A percentile compares a stretch with the other conserved stretches of the same genome.
phyloP scores from a whole-genome alignment of 1,139 yeast genomes.

The Yamadazyma conglobata region DNA sequence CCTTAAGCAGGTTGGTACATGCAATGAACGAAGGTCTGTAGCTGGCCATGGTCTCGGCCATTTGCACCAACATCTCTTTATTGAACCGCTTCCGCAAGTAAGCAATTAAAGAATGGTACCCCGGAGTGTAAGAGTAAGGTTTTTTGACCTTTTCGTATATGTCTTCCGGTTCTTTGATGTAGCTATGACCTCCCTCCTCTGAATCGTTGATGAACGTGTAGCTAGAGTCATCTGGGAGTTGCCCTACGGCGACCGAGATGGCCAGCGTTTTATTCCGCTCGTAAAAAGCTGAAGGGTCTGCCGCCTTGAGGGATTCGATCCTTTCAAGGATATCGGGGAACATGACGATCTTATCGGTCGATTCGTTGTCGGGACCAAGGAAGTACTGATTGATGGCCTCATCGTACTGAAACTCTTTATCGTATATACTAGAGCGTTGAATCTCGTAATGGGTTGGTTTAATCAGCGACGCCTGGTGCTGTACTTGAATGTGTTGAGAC shows the following conservation, averaged over 20 bases:
- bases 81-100: slow-evolving; percentile 72
- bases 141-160: slow-evolving; percentile 69
- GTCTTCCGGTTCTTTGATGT: slow-evolving; percentile 68
- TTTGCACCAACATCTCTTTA: slow-evolving; percentile 65
- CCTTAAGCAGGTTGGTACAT: slow-evolving; percentile 81
- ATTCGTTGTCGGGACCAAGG: slow-evolving; percentile 41
- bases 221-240: slow-evolving; percentile 36
- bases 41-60: slow-evolving; percentile 86
- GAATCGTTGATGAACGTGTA: slow-evolving; percentile 22
- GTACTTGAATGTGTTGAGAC: too few relatives aligned
- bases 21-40: slow-evolving; percentile 93
- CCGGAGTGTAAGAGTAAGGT: slow-evolving; percentile 88
- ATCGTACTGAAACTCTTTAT: slow-evolving; percentile 30
- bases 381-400: slow-evolving; percentile 56
- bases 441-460: background rate
- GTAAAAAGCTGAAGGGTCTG: slow-evolving; percentile 39
- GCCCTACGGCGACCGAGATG: slow-evolving; percentile 55
- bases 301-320: slow-evolving; percentile 39
- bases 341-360: slow-evolving; percentile 28
- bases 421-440: background rate
- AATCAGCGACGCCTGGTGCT: too few relatives aligned
- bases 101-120: slow-evolving; percentile 76
- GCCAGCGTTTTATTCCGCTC: slow-evolving; percentile 43
- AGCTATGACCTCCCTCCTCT: slow-evolving; percentile 15
- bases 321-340: slow-evolving; percentile 57